A percentile compares a stretch with the other conserved stretches of the same genome.
Conservation (phyloP, 768 basidiomycete species). For the Albatrellus ellisii region DNA sequence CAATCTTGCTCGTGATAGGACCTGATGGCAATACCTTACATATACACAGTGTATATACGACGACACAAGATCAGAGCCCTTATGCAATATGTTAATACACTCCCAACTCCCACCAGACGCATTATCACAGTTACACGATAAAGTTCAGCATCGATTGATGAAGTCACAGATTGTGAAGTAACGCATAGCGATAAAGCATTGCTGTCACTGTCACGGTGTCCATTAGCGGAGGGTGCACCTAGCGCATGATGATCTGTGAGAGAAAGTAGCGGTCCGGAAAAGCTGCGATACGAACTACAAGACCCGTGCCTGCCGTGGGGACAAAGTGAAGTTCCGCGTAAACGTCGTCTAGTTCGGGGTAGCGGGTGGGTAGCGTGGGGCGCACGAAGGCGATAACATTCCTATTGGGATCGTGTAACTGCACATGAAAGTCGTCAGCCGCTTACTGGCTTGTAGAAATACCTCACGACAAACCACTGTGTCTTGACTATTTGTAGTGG, state of each 20-base stretch:
- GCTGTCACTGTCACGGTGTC: slow-evolving; percentile 74
- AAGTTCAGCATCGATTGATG: slow-evolving; percentile 2
- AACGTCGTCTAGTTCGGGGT: slow-evolving; percentile 73
- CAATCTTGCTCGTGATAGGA: too few species aligned
- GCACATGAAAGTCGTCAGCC: slow-evolving; percentile 2
- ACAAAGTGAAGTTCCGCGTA: slow-evolving; percentile 78
- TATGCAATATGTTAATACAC: slow-evolving; percentile 6
- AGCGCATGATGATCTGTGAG: slow-evolving; percentile 9
- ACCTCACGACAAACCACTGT: slow-evolving; percentile 31
- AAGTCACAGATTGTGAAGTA: slow-evolving; percentile 28
- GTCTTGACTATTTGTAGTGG: slow-evolving; percentile 32
- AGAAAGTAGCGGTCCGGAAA: slow-evolving; percentile 6
- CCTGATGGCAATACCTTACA: slow-evolving; percentile 8
- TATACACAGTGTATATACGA: slow-evolving; percentile 12
- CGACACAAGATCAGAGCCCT: slow-evolving; percentile 12
- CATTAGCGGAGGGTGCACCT: slow-evolving; percentile 87
- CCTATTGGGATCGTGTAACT: slow-evolving; percentile 64
- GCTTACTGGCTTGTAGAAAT: slow-evolving; percentile 5
- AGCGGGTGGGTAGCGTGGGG: slow-evolving; percentile 62
- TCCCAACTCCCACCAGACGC: slow-evolving; percentile 5
- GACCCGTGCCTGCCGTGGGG: slow-evolving; percentile 65
- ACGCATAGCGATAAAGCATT: slow-evolving; percentile 77
- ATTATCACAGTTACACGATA: slow-evolving; percentile 10
- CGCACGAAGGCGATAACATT: slow-evolving; percentile 70
- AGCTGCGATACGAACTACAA: slow-evolving; percentile 41